These are phyloP conservation scores for Lenwebbia sp. DNA, from an alignment of 345 rosid species.

Conservation along the genomic window DNA sequence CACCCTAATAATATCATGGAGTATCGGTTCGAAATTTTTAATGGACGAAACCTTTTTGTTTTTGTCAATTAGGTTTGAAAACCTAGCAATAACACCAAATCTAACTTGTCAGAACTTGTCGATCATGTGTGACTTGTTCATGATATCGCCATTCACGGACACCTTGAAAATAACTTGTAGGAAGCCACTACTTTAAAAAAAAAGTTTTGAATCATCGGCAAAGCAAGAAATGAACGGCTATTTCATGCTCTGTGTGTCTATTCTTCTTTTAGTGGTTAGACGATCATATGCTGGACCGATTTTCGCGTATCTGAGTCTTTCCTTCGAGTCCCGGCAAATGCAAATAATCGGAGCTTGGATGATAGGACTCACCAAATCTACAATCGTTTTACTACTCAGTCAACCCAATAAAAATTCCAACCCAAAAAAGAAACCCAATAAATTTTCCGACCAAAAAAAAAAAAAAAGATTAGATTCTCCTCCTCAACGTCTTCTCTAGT, in stretches of 20 bases:
- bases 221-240: background rate
- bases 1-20: accelerated
- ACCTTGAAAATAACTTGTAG: background rate
- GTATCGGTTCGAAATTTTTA: background rate
- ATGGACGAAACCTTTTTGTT: too few relatives aligned
- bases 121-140: background rate
- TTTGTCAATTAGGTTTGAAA: background rate
- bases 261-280: background rate
- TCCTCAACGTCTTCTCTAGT: background rate
- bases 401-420: background rate
- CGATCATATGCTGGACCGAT: too few relatives aligned
- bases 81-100: background rate
- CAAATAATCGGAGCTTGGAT: background rate
- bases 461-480: background rate
- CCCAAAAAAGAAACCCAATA: background rate
- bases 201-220: too few relatives aligned
- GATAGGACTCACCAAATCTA: background rate
- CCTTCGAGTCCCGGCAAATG: background rate
- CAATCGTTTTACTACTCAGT: background rate
- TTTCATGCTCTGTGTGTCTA: background rate
- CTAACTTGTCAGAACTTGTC: background rate
- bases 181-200: background rate
- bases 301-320: background rate
- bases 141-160: background rate
- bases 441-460: too few relatives aligned